phyloP scores from a whole-genome alignment of 306 rosid species.

The Prinsepia uniflora region DNA sequence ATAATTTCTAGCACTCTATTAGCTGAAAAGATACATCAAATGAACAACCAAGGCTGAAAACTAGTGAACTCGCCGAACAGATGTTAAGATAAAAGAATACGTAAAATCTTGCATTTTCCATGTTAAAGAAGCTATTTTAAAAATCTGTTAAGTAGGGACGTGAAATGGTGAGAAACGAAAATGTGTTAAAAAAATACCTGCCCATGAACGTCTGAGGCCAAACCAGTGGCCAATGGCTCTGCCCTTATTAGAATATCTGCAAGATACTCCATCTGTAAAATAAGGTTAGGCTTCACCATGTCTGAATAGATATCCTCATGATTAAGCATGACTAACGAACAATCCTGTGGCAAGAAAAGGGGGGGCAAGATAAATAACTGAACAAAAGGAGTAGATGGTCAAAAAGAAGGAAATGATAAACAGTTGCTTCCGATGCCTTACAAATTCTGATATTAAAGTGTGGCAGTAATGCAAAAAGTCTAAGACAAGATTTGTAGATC shows the following conservation, averaged over 20 bases:
- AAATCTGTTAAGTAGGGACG: background rate
- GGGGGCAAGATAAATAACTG: slow-evolving; percentile 3
- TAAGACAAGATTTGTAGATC: slow-evolving; percentile 61
- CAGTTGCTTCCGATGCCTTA: slow-evolving; percentile 33
- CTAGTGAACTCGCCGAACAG: background rate
- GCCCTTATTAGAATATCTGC: slow-evolving; percentile 73
- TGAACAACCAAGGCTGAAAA: background rate
- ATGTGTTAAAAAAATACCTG: slow-evolving; percentile 54
- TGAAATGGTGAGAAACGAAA: background rate
- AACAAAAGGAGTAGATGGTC: slow-evolving; percentile 11
- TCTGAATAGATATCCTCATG: slow-evolving; percentile 64
- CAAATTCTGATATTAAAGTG: slow-evolving; percentile 68
- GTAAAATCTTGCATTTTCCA: background rate
- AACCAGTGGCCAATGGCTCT: slow-evolving; percentile 89
- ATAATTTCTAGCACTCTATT: background rate
- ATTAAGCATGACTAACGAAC: slow-evolving; percentile 64
- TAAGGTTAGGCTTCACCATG: slow-evolving; percentile 53
- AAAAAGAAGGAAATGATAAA: background rate
- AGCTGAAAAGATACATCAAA: background rate
- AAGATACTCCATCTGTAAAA: slow-evolving; percentile 73
- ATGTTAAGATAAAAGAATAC: background rate
- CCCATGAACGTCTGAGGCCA: slow-evolving; percentile 95
- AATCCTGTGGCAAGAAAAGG: slow-evolving; percentile 49
- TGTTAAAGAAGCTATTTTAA: background rate
- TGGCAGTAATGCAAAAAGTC: slow-evolving; percentile 90